A percentile compares a stretch with the other conserved stretches of the same genome.
These are phyloP conservation scores for Paxillus involutus DNA, from an alignment of 768 basidiomycete species.

Conservation along the genomic window DNA sequence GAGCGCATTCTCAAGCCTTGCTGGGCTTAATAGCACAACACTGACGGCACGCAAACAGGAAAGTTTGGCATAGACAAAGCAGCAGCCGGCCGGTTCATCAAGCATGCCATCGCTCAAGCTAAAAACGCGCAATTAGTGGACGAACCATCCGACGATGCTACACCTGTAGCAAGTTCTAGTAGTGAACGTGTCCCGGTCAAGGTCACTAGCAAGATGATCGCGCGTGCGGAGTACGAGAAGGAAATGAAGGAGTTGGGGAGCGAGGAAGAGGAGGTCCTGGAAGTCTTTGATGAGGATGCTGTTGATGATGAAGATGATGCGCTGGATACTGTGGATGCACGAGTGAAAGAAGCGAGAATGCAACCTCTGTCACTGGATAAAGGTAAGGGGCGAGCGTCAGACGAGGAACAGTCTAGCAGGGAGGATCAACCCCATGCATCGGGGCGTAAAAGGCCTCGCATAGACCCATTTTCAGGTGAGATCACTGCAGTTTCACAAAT, in stretches of 20 bases:
- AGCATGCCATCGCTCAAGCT: slow-evolving; percentile 73
- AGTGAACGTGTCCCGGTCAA: slow-evolving; percentile 45
- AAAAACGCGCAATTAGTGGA: slow-evolving; percentile 36
- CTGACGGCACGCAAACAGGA: slow-evolving; percentile 26
- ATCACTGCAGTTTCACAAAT: background rate
- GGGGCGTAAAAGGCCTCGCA: slow-evolving; percentile 50
- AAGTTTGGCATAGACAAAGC: slow-evolving; percentile 65
- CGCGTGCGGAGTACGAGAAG: slow-evolving; percentile 62
- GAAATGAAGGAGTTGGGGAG: slow-evolving; percentile 44
- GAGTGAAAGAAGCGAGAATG: background rate
- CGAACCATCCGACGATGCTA: slow-evolving; percentile 20
- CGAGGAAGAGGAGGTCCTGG: slow-evolving; percentile 43
- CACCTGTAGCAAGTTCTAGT: slow-evolving; percentile 11
- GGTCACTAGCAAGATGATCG: slow-evolving; percentile 73
- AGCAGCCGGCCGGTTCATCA: slow-evolving; percentile 82
- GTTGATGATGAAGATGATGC: background rate
- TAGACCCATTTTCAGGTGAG: slow-evolving; percentile 71
- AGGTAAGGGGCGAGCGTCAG: slow-evolving; percentile 39
- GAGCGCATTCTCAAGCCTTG: background rate
- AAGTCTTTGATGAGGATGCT: slow-evolving; percentile 34
- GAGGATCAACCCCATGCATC: slow-evolving; percentile 12
- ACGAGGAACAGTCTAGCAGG: slow-evolving; percentile 12
- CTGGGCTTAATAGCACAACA: background rate
- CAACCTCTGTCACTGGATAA: slow-evolving; percentile 21
- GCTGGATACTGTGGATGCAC: slow-evolving; percentile 7